These are phyloP conservation scores for Yarrowia yakushimensis DNA, from an alignment of 805 yeast species.

Conservation along the genomic window DNA sequence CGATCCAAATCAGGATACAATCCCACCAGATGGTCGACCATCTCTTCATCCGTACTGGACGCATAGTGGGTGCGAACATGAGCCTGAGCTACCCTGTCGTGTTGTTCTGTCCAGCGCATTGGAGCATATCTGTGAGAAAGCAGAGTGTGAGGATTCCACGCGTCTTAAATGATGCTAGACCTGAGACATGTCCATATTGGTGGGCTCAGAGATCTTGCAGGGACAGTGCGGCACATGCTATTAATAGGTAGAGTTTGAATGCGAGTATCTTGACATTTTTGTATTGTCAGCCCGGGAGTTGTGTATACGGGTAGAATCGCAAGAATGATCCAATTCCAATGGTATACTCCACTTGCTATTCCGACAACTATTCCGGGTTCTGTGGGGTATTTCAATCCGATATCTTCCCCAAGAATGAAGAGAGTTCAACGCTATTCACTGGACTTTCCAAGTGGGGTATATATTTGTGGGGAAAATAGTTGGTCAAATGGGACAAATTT, in stretches of 20 bases:
- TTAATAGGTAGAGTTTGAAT: conserved; percentile 1
- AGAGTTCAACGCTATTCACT: neutral
- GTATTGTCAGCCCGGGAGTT: neutral
- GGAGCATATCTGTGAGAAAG: neutral
- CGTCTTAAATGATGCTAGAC: conserved; percentile 18
- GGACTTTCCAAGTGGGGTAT: neutral
- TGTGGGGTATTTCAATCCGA: neutral
- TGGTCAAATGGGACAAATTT: no score
- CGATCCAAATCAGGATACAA: conserved; percentile 8
- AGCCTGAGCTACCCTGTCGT: conserved; percentile 19
- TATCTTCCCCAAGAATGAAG: neutral
- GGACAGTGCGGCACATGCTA: conserved; percentile 8
- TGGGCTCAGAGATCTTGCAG: neutral
- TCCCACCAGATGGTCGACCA: conserved; percentile 12
- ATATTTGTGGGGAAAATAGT: no score
- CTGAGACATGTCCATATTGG: conserved; percentile 16
- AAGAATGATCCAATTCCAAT: neutral
- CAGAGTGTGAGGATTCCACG: neutral
- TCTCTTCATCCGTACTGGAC: neutral
- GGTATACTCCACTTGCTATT: neutral
- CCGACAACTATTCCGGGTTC: neutral
- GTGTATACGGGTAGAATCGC: neutral
- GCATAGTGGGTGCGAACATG: neutral
- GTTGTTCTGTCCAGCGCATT: conserved; percentile 23
- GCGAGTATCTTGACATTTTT: neutral